Percentiles rank a stretch among this genome's conserved stretches.
Conservation (phyloP, 768 basidiomycete genomes). For the Lenzites betulinus region DNA sequence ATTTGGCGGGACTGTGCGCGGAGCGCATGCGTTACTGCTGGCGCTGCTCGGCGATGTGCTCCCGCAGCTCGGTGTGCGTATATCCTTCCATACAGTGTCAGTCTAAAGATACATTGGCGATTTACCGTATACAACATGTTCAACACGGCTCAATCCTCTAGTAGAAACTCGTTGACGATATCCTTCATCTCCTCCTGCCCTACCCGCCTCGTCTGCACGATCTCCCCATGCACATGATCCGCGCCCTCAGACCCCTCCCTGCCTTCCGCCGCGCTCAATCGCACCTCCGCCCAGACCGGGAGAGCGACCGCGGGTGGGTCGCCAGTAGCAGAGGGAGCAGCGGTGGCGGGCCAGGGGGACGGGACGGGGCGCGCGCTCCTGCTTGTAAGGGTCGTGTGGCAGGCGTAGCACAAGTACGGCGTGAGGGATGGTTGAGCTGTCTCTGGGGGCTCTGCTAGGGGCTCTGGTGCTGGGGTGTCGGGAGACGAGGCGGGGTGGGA, state of each 20-base stretch:
- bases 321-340: no score
- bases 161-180: constrained; percentile 41
- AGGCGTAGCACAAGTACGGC: constrained; percentile 59
- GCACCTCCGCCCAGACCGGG: constrained; percentile 26
- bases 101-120: background rate
- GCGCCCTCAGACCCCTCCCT: background rate
- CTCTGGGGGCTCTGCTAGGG: background rate
- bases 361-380: constrained; percentile 48
- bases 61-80: no score
- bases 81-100: no score
- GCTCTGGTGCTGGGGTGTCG: constrained; percentile 1
- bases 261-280: background rate
- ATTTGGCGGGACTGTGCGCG: no score
- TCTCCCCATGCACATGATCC: constrained; percentile 25
- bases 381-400: constrained; percentile 62
- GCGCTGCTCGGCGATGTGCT: no score
- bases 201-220: constrained; percentile 36
- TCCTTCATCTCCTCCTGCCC: constrained; percentile 40
- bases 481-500: constrained; percentile 29
- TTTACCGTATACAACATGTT: no score
- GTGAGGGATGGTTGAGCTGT: constrained; percentile 33
- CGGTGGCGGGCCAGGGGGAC: constrained; percentile 9
- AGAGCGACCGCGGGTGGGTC: constrained; percentile 18
- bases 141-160: constrained; percentile 29
- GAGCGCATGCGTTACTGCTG: no score